phyloP scores from a whole-genome alignment of 371 early-diverging fungal species.

The Cokeromyces recurvatus region DNA sequence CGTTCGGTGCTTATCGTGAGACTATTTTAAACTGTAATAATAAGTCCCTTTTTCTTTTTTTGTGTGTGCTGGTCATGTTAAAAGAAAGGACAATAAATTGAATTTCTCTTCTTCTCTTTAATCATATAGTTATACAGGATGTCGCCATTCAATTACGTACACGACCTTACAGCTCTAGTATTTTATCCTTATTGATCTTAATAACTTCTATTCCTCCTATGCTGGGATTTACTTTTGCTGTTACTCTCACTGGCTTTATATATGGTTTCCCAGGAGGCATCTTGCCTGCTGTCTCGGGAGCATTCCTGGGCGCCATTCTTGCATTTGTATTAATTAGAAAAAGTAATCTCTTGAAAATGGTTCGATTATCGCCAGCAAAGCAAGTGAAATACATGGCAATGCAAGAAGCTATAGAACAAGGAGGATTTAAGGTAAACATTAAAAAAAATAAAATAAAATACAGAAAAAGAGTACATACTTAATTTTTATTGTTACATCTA shows the following conservation, averaged over 20 bases:
- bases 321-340: conserved; percentile 26
- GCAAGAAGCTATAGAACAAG: conserved; percentile 43
- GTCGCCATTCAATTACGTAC: no score
- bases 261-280: conserved; percentile 20
- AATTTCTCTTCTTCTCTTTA: no score
- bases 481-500: background rate
- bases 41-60: no score
- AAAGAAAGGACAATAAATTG: no score
- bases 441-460: background rate
- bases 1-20: no score
- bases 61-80: no score
- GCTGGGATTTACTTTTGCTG: conserved; percentile 32
- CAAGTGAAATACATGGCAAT: conserved; percentile 38
- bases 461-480: background rate
- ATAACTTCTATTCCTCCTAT: conserved; percentile 39
- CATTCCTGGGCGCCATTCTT: conserved; percentile 22
- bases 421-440: conserved; percentile 34
- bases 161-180: no score
- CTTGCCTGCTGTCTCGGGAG: conserved; percentile 25
- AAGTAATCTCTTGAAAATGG: conserved; percentile 26
- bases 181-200: no score
- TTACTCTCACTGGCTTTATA: conserved; percentile 34
- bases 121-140: no score
- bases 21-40: no score
- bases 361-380: conserved; percentile 26